Base-by-base conservation (phyloP, 2,329 filamentous ascomycete species). In the Lachnellula cervina region DNA sequence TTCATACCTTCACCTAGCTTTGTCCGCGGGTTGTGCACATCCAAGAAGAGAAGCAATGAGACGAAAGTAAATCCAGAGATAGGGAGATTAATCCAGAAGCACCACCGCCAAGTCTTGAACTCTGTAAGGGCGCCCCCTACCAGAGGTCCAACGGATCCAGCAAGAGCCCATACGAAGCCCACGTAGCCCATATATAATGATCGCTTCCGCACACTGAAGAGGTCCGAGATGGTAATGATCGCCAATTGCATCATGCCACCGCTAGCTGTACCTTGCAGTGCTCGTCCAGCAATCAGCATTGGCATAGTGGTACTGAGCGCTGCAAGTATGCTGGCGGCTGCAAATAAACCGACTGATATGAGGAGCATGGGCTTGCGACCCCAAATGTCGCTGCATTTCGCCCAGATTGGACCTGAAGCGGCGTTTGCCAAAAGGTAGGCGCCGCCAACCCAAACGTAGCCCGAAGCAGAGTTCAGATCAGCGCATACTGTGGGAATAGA, bases 301-400 rank as follows among this genome's bases (percentile, higher is more conserved):
- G 77, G 73, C 62, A 87, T 80, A 59, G 76, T 82, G 54, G 76
- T 74, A 19, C 7, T 81, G 74, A 25, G 84, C 64, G 1, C 77
- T 84, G 40, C 81, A 81, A 87, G 73, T 52, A 86, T 69, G 35
- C 80, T 84, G 23, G 82, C 83, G 16, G 83, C 69, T 53, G 87
- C 77, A 72, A 88, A 88, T 23, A 84, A 71, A 17, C 77, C 70
- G 56, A 85, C 84, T 17, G 82, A 82, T 3, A 79, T 62, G 14
- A 88, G 71, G 32, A 88, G 71, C 49, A 85, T 77, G 13, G 78
- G 79, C 63, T 87, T 88, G 42, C 85, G 75, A 2, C 85, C 84
- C 72, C 81, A 87, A 56, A 88, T 87, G 61, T 88, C 85, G 45
- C 80, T 82, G 21, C 86, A 71, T 64, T 86, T 86, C 21, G 82